Percentiles rank a stretch among this genome's conserved stretches.
Conservation (phyloP, 2,329 filamentous ascomycete genomes). For the Ophiostoma montium region DNA sequence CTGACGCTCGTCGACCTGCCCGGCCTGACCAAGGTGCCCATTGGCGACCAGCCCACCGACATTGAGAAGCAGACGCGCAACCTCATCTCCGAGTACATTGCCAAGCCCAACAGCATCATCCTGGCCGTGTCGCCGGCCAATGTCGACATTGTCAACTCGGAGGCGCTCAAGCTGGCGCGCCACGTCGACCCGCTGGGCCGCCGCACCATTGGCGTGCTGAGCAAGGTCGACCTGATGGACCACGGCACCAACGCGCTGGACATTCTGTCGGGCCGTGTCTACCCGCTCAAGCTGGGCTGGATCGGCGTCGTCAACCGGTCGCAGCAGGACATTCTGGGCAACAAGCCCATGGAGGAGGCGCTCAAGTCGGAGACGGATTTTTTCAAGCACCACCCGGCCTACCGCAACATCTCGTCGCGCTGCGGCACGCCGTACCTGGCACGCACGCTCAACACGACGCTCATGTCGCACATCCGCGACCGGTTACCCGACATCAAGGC, state of each 20-base stretch:
- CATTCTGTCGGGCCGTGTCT: conserved; percentile 92
- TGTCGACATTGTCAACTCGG: conserved; percentile 95
- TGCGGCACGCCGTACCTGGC: conserved; percentile 92
- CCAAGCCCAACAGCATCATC: conserved; percentile 96
- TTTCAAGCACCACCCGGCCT: conserved; percentile 93
- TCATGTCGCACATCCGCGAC: conserved; percentile 95
- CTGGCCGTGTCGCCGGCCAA: conserved; percentile 93
- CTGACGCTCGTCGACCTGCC: conserved; percentile 93
- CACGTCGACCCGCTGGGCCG: conserved; percentile 97
- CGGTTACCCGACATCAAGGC: conserved; percentile 96
- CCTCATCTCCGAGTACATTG: conserved; percentile 98
- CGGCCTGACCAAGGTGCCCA: conserved; percentile 66
- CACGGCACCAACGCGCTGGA: conserved; percentile 97
- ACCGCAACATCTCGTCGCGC: conserved; percentile 84
- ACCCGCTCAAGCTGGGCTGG: conserved; percentile 91
- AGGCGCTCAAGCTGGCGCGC: conserved; percentile 87
- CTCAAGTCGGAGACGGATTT: conserved; percentile 84
- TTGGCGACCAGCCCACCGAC: conserved; percentile 19
- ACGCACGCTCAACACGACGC: conserved; percentile 84
- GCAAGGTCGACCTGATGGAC: conserved; percentile 96
- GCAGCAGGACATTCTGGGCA: conserved; percentile 92
- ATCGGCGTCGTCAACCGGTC: conserved; percentile 97
- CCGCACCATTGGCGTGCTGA: conserved; percentile 93
- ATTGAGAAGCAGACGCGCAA: conserved; percentile 68
- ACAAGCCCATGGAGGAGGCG: conserved; percentile 88